Conservation (phyloP, 129 eudicot genomes). For the Artemisia argyi region DNA sequence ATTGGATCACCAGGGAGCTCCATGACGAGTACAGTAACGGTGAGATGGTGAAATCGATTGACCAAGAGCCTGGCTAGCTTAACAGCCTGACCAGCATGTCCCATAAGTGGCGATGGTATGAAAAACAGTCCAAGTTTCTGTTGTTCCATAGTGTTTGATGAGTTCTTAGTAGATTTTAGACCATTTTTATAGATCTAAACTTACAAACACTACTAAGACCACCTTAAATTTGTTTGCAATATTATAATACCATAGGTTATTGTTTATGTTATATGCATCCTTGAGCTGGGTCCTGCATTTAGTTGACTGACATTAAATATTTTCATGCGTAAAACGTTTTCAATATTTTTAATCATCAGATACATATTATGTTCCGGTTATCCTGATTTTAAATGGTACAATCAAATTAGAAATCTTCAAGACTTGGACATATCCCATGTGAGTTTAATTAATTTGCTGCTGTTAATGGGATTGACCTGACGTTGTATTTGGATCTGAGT, state of each 20-base stretch:
- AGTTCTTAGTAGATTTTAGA: not conserved
- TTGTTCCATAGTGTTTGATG: not conserved
- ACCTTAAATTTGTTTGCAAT: no score
- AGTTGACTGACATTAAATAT: no score
- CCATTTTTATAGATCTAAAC: not conserved
- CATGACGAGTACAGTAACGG: constrained; percentile 44
- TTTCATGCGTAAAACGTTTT: constrained; percentile 30
- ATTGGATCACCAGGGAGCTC: constrained; percentile 44
- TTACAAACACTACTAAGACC: not conserved
- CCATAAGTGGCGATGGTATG: constrained; percentile 31
- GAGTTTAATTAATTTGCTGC: no score
- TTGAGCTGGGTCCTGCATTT: no score
- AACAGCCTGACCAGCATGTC: constrained; percentile 18
- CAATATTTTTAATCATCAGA: no score
- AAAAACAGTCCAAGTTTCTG: constrained; percentile 25
- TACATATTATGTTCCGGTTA: no score
- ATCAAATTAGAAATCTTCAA: no score
- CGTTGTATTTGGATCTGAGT: constrained; percentile 70
- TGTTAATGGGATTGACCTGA: constrained; percentile 70
- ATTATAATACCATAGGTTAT: no score
- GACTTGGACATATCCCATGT: no score
- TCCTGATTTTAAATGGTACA: no score
- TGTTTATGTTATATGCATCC: no score
- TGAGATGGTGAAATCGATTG: constrained; percentile 24
- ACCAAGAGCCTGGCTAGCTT: constrained; percentile 33